These are phyloP conservation scores for Lichtheimia ramosa DNA, from an alignment of 371 early-diverging fungal genomes.

Conservation along the genomic window DNA sequence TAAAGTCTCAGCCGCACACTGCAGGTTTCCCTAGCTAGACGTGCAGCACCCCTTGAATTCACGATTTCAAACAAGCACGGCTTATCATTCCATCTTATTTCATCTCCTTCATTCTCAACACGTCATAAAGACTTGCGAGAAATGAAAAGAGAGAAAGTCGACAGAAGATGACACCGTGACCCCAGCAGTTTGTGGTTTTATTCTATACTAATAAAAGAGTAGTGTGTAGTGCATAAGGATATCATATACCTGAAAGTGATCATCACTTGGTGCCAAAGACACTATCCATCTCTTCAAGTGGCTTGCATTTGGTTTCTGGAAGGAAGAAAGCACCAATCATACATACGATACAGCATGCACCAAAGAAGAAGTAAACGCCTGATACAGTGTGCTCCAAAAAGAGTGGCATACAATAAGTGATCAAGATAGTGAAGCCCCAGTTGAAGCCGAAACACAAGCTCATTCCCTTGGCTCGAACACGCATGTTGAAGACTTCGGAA, in stretches of 20 bases:
- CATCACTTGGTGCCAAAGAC: slow-evolving; percentile 41
- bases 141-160: too few species aligned
- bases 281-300: slow-evolving; percentile 59
- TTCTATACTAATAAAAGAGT: too few species aligned
- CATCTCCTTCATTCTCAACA: too few species aligned
- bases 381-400: slow-evolving; percentile 58
- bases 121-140: too few species aligned
- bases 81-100: too few species aligned
- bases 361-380: slow-evolving; percentile 62
- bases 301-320: slow-evolving; percentile 57
- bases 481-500: slow-evolving; percentile 59
- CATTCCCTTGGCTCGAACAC: slow-evolving; percentile 44
- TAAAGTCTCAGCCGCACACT: slow-evolving; percentile 37
- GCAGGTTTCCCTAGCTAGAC: slow-evolving; percentile 6
- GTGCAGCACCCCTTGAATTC: slow-evolving; percentile 20
- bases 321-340: slow-evolving; percentile 46
- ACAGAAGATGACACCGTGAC: too few species aligned
- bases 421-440: slow-evolving; percentile 57
- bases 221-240: too few species aligned
- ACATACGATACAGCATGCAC: slow-evolving; percentile 36
- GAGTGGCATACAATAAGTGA: slow-evolving; percentile 43
- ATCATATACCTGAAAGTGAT: not conserved
- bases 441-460: slow-evolving; percentile 61
- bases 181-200: too few species aligned
- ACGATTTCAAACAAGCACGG: too few species aligned